Conservation (phyloP, 2,329 filamentous ascomycete species). For the Aspergillus sp. region DNA sequence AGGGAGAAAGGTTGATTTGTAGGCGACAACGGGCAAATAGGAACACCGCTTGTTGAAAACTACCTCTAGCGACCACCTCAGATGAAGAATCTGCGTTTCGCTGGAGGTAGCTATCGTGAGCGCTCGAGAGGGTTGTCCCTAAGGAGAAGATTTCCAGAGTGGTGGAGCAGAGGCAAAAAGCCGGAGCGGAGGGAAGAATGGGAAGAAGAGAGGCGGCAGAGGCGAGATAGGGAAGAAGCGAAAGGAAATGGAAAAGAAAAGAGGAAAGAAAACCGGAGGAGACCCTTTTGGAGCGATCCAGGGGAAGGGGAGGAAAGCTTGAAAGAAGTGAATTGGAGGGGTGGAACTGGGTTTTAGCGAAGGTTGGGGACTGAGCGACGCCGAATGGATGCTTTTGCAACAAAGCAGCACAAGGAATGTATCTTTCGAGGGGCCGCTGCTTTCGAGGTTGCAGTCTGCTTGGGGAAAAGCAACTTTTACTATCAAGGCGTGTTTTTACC, state of each 20-base stretch:
- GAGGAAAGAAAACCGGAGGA: constrained; percentile 6
- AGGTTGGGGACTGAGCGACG: constrained; percentile 16
- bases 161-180: constrained; percentile 4
- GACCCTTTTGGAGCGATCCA: constrained; percentile 14
- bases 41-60: constrained; percentile 21
- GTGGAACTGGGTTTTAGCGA: constrained; percentile 19
- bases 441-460: neutral
- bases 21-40: neutral
- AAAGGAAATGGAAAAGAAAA: constrained; percentile 11
- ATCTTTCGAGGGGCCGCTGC: neutral
- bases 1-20: neutral
- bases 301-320: constrained; percentile 11
- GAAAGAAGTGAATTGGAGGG: constrained; percentile 14
- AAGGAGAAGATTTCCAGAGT: constrained; percentile 16
- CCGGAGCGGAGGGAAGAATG: constrained; percentile 9
- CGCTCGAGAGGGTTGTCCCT: constrained; percentile 20
- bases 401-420: constrained; percentile 23
- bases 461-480: neutral
- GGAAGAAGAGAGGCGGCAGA: constrained; percentile 10
- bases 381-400: constrained; percentile 15
- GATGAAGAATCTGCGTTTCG: constrained; percentile 38
- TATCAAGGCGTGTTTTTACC: neutral
- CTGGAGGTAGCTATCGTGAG: constrained; percentile 38
- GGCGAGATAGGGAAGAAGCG: constrained; percentile 11
- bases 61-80: constrained; percentile 41